Evolutionary conservation across 768 basidiomycete genomes (phyloP), one percentile per base, ranked within the genome.

Genomic region (Lentinus brumalis): DNA sequence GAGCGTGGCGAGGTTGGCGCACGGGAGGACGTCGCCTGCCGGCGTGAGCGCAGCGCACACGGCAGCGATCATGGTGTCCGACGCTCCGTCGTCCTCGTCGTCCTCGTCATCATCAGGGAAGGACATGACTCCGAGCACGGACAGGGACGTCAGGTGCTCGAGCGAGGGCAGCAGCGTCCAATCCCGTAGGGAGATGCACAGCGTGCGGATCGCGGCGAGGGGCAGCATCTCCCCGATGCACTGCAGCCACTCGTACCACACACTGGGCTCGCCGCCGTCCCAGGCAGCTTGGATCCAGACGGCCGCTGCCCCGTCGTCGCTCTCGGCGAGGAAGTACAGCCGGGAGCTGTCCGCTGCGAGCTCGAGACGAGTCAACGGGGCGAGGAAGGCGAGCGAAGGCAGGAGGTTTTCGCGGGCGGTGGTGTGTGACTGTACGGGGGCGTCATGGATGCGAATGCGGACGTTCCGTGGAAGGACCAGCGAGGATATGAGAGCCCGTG

Each of bases 251-350:
- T 52, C 50, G 15, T 35, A 21, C 50, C 53, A 55, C 14, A 45
- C 30, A 12, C 30, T 45, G 42, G 44, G 21, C 5, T 45, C 39
- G 12, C 21, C n/a, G 12, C 30, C 53, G 39, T 45, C 35, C 35
- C 32, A 55, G 3, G 12, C 30, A 29, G 53, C 53, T 29, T 55
- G 53, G 14, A 55, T 45, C 53, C 53, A 55, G 12, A 55, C 39
- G 7, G 42, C 53, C 6, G 53, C 50, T 12, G 50, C 30, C 10
- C 32, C 32, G 53, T 45, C 41, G 5, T 55, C 41, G 44, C 41
- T 26, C 32, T 55, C 53, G 41, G 42, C 41, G 16, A 55, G 30
- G 14, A 55, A 26, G 41, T 55, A 55, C 26, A 45, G 35, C 5
- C 30, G 26, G 5, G 53, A 30, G 26, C 11, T n/a, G 42, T 55